These are phyloP conservation scores for Podospora pseudocomata DNA, from an alignment of 495 filamentous ascomycete species.

Conservation along the genomic window DNA sequence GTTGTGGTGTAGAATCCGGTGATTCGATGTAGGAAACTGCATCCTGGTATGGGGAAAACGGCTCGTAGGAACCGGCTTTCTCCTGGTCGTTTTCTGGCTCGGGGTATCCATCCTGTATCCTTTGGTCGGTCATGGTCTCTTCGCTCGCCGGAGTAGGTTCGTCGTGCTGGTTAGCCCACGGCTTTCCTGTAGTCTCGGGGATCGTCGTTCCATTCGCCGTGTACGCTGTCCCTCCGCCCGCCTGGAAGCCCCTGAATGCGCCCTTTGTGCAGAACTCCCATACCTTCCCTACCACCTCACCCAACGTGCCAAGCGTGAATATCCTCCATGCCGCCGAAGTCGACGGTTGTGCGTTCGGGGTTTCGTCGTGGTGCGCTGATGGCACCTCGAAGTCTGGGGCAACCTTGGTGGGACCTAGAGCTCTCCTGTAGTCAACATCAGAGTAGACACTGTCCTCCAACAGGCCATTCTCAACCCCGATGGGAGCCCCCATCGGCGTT, in stretches of 20 bases:
- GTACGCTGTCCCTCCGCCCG: slow-evolving; percentile 74
- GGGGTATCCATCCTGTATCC: slow-evolving; percentile 19
- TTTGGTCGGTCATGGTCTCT: slow-evolving; percentile 5
- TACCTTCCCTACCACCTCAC: slow-evolving; percentile 67
- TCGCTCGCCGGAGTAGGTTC: slow-evolving; percentile 26
- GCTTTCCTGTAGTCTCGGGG: slow-evolving; percentile 23
- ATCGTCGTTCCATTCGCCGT: slow-evolving; percentile 31
- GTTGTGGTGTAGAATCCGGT: slow-evolving; percentile 43
- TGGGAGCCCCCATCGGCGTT: slow-evolving; percentile 49
- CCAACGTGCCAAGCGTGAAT: slow-evolving; percentile 40
- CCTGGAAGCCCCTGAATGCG: slow-evolving; percentile 78
- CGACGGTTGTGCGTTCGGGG: not conserved
- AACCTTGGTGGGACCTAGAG: slow-evolving; percentile 37
- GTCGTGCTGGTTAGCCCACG: slow-evolving; percentile 32
- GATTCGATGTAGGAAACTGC: slow-evolving; percentile 27
- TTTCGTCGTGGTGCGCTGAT: slow-evolving; percentile 12
- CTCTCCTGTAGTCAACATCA: slow-evolving; percentile 52
- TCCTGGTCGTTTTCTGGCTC: slow-evolving; percentile 14
- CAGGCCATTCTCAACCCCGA: slow-evolving; percentile 44
- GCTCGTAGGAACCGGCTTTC: slow-evolving; percentile 13
- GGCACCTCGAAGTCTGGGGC: slow-evolving; percentile 29
- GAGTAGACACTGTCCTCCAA: slow-evolving; percentile 52
- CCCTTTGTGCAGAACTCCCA: slow-evolving; percentile 75
- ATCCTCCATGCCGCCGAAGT: slow-evolving; percentile 42
- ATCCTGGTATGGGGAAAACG: slow-evolving; percentile 19